Conservation (phyloP, 768 basidiomycete genomes). For the Tremella fuciformis region DNA sequence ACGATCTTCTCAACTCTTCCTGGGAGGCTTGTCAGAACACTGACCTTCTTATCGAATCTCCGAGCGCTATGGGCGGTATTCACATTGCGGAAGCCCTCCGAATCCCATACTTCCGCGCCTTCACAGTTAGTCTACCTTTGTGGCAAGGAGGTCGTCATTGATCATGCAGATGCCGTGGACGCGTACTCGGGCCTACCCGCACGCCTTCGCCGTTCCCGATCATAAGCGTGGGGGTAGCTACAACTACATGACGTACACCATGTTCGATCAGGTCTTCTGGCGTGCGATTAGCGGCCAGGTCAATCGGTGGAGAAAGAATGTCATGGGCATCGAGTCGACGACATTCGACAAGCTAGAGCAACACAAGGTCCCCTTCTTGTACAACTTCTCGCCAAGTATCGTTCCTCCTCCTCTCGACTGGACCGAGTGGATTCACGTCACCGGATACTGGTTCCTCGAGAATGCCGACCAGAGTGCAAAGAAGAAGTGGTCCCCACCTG, state of each 20-base stretch:
- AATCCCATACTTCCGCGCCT: conserved; percentile 92
- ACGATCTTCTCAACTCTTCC: conserved; percentile 88
- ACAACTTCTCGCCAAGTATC: conserved; percentile 88
- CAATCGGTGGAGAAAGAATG: conserved; percentile 83
- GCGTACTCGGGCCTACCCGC: conserved; percentile 91
- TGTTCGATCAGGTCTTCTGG: conserved; percentile 86
- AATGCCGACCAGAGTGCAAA: conserved; percentile 79
- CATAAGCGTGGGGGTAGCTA: conserved; percentile 97
- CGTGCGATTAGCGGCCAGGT: conserved; percentile 88
- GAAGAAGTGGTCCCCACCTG: conserved; percentile 73
- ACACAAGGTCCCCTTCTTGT: conserved; percentile 95
- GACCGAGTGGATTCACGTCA: conserved; percentile 90
- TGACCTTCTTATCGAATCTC: conserved; percentile 89
- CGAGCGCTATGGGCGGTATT: conserved; percentile 94
- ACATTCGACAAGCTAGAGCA: conserved; percentile 93
- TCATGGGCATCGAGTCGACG: conserved; percentile 72
- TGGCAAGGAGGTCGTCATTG: not conserved
- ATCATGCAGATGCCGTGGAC: conserved; percentile 81
- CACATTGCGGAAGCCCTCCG: conserved; percentile 92
- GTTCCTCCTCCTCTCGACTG: conserved; percentile 95
- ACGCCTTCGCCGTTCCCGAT: conserved; percentile 96
- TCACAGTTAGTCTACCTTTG: conserved; percentile 57
- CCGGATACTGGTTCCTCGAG: conserved; percentile 89
- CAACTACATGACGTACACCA: conserved; percentile 97
- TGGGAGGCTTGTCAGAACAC: conserved; percentile 96